Conservation (phyloP, 2,329 filamentous ascomycete genomes). For the Alternaria infectoria region DNA sequence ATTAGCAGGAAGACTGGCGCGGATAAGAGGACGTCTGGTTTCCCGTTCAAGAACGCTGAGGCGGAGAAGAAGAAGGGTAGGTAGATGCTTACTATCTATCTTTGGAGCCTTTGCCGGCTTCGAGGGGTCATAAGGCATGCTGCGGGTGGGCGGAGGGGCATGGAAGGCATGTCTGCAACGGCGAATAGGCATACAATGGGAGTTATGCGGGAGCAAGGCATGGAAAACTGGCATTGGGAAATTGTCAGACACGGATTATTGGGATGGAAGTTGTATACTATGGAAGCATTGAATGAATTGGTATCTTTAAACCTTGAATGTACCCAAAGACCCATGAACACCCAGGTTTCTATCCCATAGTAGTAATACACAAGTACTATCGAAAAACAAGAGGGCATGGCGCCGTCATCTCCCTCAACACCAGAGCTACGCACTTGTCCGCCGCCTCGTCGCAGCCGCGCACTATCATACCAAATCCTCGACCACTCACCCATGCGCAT, state of each 20-base stretch:
- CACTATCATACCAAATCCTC: neutral
- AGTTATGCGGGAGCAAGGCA: neutral
- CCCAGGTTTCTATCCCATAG: neutral
- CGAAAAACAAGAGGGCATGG: neutral
- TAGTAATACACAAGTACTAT: neutral
- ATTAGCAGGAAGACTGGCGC: conserved; percentile 69
- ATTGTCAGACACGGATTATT: neutral
- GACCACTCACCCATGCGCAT: neutral
- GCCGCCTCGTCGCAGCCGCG: neutral
- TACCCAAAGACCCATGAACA: neutral
- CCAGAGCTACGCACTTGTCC: neutral
- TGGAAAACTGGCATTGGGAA: neutral
- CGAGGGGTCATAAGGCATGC: neutral
- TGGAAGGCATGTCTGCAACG: neutral
- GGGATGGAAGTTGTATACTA: conserved; percentile 7
- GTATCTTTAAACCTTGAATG: conserved; percentile 22
- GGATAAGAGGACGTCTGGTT: conserved; percentile 70
- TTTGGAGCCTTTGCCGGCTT: neutral
- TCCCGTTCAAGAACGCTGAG: conserved; percentile 68
- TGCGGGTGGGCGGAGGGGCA: neutral
- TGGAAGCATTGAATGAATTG: conserved; percentile 14
- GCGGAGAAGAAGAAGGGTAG: conserved; percentile 58
- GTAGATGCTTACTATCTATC: conserved; percentile 13
- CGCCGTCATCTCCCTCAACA: neutral
- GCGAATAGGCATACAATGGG: neutral